Percentiles rank a stretch among this genome's conserved stretches.
These are phyloP conservation scores for Cutaneotrichosporon sp. DNA, from an alignment of 1,284 basidiomycete species.

Conservation along the genomic window DNA sequence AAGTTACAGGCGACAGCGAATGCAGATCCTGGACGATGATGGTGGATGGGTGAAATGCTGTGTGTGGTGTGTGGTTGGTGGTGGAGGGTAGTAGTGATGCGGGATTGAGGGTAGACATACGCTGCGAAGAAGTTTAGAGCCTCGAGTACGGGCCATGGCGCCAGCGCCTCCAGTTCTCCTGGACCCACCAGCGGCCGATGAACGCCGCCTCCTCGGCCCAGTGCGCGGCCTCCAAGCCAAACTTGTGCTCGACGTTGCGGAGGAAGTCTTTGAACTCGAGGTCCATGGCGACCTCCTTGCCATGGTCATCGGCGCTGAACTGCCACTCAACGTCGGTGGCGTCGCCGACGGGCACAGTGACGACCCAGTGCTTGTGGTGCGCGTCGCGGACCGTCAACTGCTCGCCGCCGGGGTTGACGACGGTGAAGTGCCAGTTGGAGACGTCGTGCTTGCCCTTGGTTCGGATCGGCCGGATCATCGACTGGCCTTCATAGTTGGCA, in stretches of 20 bases:
- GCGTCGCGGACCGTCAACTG: slow-evolving; percentile 10
- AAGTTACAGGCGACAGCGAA: background rate
- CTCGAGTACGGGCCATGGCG: slow-evolving; percentile 4
- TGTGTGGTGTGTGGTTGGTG: background rate
- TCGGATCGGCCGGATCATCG: slow-evolving; percentile 11
- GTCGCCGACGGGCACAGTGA: slow-evolving; percentile 9
- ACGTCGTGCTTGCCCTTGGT: background rate
- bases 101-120: too few relatives aligned
- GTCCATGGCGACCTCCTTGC: background rate
- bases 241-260: background rate
- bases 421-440: slow-evolving; percentile 12
- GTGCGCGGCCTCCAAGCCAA: slow-evolving; percentile 10
- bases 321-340: slow-evolving; percentile 6
- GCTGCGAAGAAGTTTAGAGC: too few relatives aligned
- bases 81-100: slow-evolving; percentile 2
- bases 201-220: slow-evolving; percentile 14
- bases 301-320: slow-evolving; percentile 1
- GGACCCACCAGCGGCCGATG: slow-evolving; percentile 15
- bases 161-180: slow-evolving; percentile 13
- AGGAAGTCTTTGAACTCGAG: slow-evolving; percentile 10
- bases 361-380: slow-evolving; percentile 6
- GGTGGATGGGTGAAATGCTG: background rate
- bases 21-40: background rate
- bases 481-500: slow-evolving; percentile 18
- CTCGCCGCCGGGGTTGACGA: slow-evolving; percentile 15